Percentiles rank a stretch among this genome's conserved stretches.
Conservation (phyloP, 176 grass and related monocot genomes). For the Cenchrus fungigraminus region DNA sequence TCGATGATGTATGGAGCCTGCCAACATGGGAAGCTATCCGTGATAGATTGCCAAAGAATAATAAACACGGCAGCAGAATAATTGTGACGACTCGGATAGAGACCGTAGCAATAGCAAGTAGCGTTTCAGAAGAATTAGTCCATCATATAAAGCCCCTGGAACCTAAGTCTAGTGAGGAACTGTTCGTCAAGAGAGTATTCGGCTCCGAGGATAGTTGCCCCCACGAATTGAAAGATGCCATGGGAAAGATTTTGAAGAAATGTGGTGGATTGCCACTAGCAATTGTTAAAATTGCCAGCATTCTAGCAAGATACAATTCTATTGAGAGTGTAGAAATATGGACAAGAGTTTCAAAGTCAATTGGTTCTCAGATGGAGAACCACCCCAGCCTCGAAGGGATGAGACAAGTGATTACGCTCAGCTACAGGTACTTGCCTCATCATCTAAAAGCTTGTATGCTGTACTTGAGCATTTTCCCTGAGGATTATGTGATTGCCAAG, state of each 20-base stretch:
- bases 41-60: neutral
- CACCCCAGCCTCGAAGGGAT: slow-evolving; percentile 2
- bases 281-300: too few relatives aligned
- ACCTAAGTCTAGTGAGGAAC: neutral
- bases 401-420: neutral
- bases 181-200: neutral
- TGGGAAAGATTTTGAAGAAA: too few relatives aligned
- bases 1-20: slow-evolving; percentile 8
- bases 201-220: too few relatives aligned
- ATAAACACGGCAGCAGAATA: neutral
- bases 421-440: slow-evolving; percentile 3
- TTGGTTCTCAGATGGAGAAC: slow-evolving; percentile 5
- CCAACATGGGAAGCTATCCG: neutral
- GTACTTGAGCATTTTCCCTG: slow-evolving; percentile 23
- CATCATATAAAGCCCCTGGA: neutral
- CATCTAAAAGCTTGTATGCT: neutral
- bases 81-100: slow-evolving; percentile 25
- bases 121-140: neutral
- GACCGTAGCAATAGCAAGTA: neutral
- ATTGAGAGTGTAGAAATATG: neutral
- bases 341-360: neutral
- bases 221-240: too few relatives aligned
- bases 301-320: too few relatives aligned
- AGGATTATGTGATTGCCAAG: neutral
- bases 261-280: too few relatives aligned